Conservation (phyloP, 305 asterid genomes). For the Fraxinus dipetala region DNA sequence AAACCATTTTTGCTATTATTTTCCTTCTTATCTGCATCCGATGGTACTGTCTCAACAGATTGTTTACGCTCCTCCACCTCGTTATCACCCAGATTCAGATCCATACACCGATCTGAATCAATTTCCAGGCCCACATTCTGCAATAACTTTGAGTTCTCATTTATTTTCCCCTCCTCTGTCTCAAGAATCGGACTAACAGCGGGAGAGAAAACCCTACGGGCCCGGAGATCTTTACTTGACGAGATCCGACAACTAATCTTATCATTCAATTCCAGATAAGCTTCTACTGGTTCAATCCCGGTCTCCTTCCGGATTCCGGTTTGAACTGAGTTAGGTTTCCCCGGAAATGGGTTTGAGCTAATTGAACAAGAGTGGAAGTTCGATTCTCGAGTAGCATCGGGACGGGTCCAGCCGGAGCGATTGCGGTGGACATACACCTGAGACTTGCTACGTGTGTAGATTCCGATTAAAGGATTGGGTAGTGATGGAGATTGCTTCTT, state of each 20-base stretch:
- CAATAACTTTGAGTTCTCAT: slow-evolving; percentile 17
- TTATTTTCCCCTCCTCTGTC: slow-evolving; percentile 9
- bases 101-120: not conserved
- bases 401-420: slow-evolving; percentile 37
- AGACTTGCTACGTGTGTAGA: slow-evolving; percentile 49
- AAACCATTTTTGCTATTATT: not conserved
- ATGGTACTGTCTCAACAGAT: not conserved
- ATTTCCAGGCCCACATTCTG: slow-evolving; percentile 1
- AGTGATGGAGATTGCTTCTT: slow-evolving; percentile 10
- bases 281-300: slow-evolving; percentile 10
- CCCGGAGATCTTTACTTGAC: slow-evolving; percentile 48
- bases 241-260: slow-evolving; percentile 19
- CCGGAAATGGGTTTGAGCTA: slow-evolving; percentile 5
- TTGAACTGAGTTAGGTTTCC: slow-evolving; percentile 4
- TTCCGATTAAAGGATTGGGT: slow-evolving; percentile 16
- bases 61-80: slow-evolving; percentile 10
- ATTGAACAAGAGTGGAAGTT: not conserved
- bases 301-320: not conserved
- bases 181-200: slow-evolving; percentile 25
- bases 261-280: slow-evolving; percentile 20
- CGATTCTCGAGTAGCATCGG: not conserved
- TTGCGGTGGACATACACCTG: slow-evolving; percentile 30
- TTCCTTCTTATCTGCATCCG: slow-evolving; percentile 14
- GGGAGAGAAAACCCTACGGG: slow-evolving; percentile 52
- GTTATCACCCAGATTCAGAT: not conserved